phyloP scores from a whole-genome alignment of 306 rosid species.

The Cicer judaicum region DNA sequence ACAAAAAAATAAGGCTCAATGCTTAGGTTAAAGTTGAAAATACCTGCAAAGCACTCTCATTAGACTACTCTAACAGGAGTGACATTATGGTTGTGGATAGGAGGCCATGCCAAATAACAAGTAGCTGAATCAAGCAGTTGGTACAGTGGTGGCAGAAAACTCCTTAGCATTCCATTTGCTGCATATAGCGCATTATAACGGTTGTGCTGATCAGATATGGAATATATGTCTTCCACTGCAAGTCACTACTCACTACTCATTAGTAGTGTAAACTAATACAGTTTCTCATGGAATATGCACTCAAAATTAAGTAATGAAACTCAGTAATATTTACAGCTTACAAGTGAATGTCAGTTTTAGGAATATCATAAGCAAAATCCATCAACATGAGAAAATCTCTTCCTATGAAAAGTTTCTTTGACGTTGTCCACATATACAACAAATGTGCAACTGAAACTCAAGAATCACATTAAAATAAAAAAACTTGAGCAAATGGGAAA shows the following conservation, averaged over 20 bases:
- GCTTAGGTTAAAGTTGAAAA: not conserved
- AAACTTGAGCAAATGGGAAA: not conserved
- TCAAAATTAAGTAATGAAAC: not conserved
- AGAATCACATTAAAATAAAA: not conserved
- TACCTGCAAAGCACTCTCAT: constrained; percentile 5
- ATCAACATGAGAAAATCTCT: not conserved
- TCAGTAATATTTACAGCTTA: not conserved
- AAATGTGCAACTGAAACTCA: constrained; percentile 9
- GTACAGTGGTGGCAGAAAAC: not conserved
- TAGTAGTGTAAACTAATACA: too few relatives aligned
- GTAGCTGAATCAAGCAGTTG: not conserved
- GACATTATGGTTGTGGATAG: not conserved
- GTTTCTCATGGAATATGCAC: not conserved
- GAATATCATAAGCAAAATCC: not conserved
- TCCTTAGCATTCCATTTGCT: not conserved
- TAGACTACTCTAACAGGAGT: not conserved
- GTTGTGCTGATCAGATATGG: not conserved
- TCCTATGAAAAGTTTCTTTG: not conserved
- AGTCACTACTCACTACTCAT: not conserved
- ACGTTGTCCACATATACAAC: not conserved
- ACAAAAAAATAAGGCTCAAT: not conserved
- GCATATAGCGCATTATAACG: not conserved
- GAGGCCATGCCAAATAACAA: not conserved
- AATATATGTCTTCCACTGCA: not conserved
- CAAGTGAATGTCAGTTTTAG: not conserved